phyloP scores from a whole-genome alignment of 2,329 filamentous ascomycete species.

The Cadophora malorum region DNA sequence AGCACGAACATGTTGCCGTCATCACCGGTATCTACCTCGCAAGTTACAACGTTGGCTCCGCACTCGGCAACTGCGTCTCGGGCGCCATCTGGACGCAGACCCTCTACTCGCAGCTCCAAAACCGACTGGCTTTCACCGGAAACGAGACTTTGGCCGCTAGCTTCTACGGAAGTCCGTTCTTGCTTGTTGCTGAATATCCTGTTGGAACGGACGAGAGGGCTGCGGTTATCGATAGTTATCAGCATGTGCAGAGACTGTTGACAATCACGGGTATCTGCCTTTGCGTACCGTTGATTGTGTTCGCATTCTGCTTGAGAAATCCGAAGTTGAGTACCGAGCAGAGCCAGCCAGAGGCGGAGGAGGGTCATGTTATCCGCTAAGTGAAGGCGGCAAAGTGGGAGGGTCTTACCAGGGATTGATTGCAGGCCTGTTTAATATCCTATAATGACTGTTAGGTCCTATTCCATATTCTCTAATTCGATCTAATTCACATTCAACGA shows the following conservation, averaged over 20 bases:
- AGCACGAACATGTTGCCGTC: slow-evolving; percentile 64
- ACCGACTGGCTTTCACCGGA: slow-evolving; percentile 49
- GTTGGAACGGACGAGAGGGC: slow-evolving; percentile 49
- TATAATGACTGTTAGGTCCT: background rate
- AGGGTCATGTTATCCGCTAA: slow-evolving; percentile 19
- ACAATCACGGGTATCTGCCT: slow-evolving; percentile 58
- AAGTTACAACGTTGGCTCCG: slow-evolving; percentile 66
- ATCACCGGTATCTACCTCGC: slow-evolving; percentile 69
- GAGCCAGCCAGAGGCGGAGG: slow-evolving; percentile 14
- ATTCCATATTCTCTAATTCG: background rate
- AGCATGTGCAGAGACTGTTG: slow-evolving; percentile 53
- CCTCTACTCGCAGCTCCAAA: slow-evolving; percentile 57
- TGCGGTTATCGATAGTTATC: slow-evolving; percentile 45
- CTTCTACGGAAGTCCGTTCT: slow-evolving; percentile 47
- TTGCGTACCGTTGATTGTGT: slow-evolving; percentile 53
- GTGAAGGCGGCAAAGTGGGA: too few species aligned
- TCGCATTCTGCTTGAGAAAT: slow-evolving; percentile 53
- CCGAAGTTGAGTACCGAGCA: slow-evolving; percentile 42
- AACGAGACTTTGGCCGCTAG: slow-evolving; percentile 50
- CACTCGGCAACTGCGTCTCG: slow-evolving; percentile 64
- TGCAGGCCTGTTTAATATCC: background rate
- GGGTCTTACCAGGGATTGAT: background rate
- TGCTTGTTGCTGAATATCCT: slow-evolving; percentile 47
- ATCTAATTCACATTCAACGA: background rate
- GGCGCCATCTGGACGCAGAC: slow-evolving; percentile 69